Evolutionary conservation across 805 yeast genomes (phyloP).

Genomic region (Pichia nanzhaoensis): DNA sequence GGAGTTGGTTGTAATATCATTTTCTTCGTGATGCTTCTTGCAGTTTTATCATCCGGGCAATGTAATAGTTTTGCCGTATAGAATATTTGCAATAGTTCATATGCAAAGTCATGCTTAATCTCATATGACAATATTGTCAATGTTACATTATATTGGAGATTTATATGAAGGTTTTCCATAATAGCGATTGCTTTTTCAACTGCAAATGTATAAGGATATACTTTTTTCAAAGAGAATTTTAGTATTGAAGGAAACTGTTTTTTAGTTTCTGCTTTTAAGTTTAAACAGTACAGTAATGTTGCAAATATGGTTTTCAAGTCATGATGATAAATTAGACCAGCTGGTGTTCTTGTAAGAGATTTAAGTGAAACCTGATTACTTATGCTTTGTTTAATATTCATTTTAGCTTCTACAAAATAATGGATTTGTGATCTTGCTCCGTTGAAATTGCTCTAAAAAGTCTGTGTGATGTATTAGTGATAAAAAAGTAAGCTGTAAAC

Average conservation of each 20-base stretch:
- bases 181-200: conserved; percentile 42
- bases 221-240: conserved; percentile 11
- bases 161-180: conserved; percentile 44
- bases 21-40: conserved; percentile 38
- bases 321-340: conserved; percentile 44
- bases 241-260: background rate
- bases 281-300: conserved; percentile 37
- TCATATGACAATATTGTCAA: conserved; percentile 49
- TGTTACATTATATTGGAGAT: conserved; percentile 43
- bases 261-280: conserved; percentile 22
- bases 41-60: conserved; percentile 68
- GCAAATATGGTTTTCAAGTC: conserved; percentile 60
- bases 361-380: conserved; percentile 9
- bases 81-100: conserved; percentile 41
- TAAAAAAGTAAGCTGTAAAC: too few species aligned
- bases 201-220: conserved; percentile 48
- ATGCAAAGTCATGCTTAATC: conserved; percentile 44
- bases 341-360: conserved; percentile 36
- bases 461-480: too few species aligned
- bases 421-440: too few species aligned
- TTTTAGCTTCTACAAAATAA: too few species aligned
- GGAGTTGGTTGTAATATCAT: conserved; percentile 74
- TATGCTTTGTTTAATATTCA: background rate
- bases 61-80: conserved; percentile 62
- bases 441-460: too few species aligned